Evolutionary conservation across 2,329 filamentous ascomycete genomes (phyloP).

Genomic region (Scolecobasidium constrictum): DNA sequence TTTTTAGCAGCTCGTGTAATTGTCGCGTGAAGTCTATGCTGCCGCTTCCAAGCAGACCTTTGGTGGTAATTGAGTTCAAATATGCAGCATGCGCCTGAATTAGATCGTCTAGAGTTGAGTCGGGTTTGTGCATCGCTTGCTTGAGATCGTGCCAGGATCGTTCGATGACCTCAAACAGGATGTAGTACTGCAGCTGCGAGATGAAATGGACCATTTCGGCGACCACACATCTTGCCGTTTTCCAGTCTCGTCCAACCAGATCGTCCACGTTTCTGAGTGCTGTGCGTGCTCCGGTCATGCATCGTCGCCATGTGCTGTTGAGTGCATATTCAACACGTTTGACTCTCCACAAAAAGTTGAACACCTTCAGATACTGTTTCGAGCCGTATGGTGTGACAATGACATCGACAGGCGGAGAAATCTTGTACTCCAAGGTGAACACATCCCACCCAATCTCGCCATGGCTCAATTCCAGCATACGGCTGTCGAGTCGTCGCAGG

Average conservation of each 20-base stretch:
- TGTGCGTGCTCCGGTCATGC: constrained; percentile 90
- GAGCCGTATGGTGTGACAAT: constrained; percentile 94
- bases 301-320: constrained; percentile 82
- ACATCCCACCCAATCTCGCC: constrained; percentile 99
- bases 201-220: constrained; percentile 99
- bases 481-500: constrained; percentile 81
- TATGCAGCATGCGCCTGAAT: constrained; percentile 87
- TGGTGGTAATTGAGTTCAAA: constrained; percentile 88
- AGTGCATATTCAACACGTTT: constrained; percentile 96
- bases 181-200: constrained; percentile 95
- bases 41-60: constrained; percentile 59
- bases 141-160: constrained; percentile 89
- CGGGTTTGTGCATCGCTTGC: constrained; percentile 67
- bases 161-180: constrained; percentile 96
- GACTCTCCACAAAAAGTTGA: constrained; percentile 97
- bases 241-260: constrained; percentile 72
- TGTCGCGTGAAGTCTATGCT: constrained; percentile 71
- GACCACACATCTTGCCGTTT: constrained; percentile 73
- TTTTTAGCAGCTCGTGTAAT: constrained; percentile 81
- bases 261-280: constrained; percentile 70
- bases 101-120: constrained; percentile 86
- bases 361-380: constrained; percentile 94
- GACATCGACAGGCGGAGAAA: constrained; percentile 91
- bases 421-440: constrained; percentile 97
- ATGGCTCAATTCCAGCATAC: constrained; percentile 92